Conservation (phyloP, 257 asterid genomes). For the Solanum ossicruentum region DNA sequence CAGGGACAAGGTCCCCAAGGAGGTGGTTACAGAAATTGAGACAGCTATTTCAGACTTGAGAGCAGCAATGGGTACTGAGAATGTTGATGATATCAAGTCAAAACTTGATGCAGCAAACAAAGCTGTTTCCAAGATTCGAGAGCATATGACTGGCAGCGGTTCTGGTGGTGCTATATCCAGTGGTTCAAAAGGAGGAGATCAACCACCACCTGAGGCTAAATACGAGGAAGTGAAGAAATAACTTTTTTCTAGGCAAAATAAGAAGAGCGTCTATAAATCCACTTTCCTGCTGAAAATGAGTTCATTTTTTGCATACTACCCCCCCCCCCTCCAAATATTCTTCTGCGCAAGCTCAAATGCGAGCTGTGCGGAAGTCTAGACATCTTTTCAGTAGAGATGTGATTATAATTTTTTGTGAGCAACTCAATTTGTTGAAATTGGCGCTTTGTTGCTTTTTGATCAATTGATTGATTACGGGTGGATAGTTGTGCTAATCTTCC, state of each 20-base stretch:
- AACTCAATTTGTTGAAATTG: not conserved
- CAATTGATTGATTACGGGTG: too few relatives aligned
- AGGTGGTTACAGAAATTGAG: slow-evolving; percentile 53
- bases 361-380: not conserved
- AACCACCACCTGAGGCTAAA: slow-evolving; percentile 50
- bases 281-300: not conserved
- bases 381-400: not conserved
- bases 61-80: slow-evolving; percentile 28
- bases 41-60: slow-evolving; percentile 50
- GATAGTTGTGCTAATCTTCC: too few relatives aligned
- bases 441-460: not conserved
- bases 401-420: not conserved
- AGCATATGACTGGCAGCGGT: slow-evolving; percentile 60
- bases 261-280: not conserved
- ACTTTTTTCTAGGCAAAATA: not conserved
- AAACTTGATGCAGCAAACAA: slow-evolving; percentile 60
- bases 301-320: not conserved
- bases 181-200: slow-evolving; percentile 53
- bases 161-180: slow-evolving; percentile 17
- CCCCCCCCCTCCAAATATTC: not conserved
- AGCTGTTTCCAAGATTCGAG: slow-evolving; percentile 70
- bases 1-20: slow-evolving; percentile 56
- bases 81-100: slow-evolving; percentile 44
- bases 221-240: slow-evolving; percentile 80
- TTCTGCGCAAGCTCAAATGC: not conserved